Percentiles rank a stretch among this genome's conserved stretches.
phyloP scores from a whole-genome alignment of 2,329 filamentous ascomycete genomes.

The Bipolaris gigantea region DNA sequence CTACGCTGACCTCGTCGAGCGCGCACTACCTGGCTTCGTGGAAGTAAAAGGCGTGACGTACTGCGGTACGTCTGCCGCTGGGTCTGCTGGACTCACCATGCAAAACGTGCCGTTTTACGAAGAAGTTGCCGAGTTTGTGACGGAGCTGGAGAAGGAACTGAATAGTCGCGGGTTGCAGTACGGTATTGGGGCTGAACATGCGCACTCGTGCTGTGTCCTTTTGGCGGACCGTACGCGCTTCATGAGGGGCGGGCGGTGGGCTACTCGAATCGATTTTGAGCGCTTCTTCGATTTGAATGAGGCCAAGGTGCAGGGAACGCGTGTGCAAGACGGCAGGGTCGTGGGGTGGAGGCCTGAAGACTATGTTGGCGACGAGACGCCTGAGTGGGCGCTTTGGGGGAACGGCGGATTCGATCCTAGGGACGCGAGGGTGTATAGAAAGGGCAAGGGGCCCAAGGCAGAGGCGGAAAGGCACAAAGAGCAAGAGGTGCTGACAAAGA shows the following conservation, averaged over 20 bases:
- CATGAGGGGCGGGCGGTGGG: slow-evolving; percentile 75
- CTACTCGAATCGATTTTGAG: slow-evolving; percentile 88
- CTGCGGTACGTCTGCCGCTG: slow-evolving; percentile 85
- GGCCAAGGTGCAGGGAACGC: slow-evolving; percentile 46
- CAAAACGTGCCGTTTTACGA: slow-evolving; percentile 95
- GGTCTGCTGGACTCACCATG: slow-evolving; percentile 89
- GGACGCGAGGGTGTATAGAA: slow-evolving; percentile 83
- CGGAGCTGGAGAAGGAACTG: slow-evolving; percentile 71
- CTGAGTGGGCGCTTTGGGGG: slow-evolving; percentile 94
- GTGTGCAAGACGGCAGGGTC: slow-evolving; percentile 49
- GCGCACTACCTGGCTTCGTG: slow-evolving; percentile 85
- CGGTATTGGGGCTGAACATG: slow-evolving; percentile 92
- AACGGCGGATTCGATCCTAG: slow-evolving; percentile 92
- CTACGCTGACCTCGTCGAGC: slow-evolving; percentile 85
- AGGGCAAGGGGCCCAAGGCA: slow-evolving; percentile 64
- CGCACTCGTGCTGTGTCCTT: slow-evolving; percentile 89
- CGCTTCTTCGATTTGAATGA: slow-evolving; percentile 85
- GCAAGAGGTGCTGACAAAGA: slow-evolving; percentile 8
- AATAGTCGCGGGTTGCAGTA: slow-evolving; percentile 73
- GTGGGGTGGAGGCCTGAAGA: slow-evolving; percentile 82
- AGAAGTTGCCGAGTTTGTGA: slow-evolving; percentile 82
- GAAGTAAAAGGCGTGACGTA: slow-evolving; percentile 97
- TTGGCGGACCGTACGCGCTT: slow-evolving; percentile 78
- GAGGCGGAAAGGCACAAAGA: slow-evolving; percentile 18
- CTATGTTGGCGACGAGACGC: slow-evolving; percentile 81